Evolutionary conservation across 352 stramenopile species (phyloP), one percentile per base, ranked within the genome.

Genomic region (Blastocystis hominis): DNA sequence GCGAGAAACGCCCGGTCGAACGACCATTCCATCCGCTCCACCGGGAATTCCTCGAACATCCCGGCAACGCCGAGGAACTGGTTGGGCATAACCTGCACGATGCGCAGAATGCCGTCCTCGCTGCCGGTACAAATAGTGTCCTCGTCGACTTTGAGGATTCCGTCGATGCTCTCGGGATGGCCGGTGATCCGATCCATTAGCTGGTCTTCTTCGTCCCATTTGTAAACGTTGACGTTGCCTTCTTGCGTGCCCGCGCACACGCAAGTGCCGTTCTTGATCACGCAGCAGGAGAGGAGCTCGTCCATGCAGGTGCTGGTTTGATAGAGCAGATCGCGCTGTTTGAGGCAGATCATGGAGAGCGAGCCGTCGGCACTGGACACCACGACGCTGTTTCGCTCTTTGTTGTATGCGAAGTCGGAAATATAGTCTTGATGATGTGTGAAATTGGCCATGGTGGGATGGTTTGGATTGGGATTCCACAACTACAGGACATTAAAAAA

Each of bases 161-260:
- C 62, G 44, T 87, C 77, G 55, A 87, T 78, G 55, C 77, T 87
- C 66, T 87, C 62, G 7, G 77, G 77, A 64, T 87, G 77, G 59
- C 77, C 77, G 7, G 77, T 78, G 3, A 87, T 87, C 34, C 77
- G 77, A 50, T 87, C 77, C 9, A 46, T 30, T 3, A 87, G 77
- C 17, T 62, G 24, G 3, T 76, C 77, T 44, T 78, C 62, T 34
- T 75, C 77, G 42, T 78, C 61, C 77, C 77, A 87, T 40, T 64
- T 61, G 42, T 63, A 61, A n/a, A 87, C 75, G 47, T 87, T 87
- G 0, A 87, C 62, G n/a, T 40, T 50, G 38, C 77, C 77, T 40
- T 87, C 66, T 34, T 87, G 77, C n/a, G 77, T 87, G 3, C 77
- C 77, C 6, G 66, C 66, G 55, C 62, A 75, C 15, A 87, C 46